Percentiles rank a stretch among this genome's conserved stretches.
phyloP scores from a whole-genome alignment of 2,329 filamentous ascomycete genomes.

The Claviceps arundinis region DNA sequence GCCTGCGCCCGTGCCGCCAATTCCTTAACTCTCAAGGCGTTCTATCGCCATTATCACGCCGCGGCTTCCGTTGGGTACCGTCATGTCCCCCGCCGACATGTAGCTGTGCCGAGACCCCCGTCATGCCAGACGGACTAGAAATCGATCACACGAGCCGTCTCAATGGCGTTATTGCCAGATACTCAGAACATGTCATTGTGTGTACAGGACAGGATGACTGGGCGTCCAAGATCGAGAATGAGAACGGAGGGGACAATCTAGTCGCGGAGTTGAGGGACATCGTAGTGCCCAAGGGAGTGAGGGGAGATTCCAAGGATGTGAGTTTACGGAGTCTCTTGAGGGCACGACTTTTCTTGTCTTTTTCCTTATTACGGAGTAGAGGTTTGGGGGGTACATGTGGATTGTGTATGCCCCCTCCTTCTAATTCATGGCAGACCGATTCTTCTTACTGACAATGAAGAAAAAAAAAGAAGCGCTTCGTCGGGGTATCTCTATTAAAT shows the following conservation, averaged over 20 bases:
- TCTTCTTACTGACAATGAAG: not conserved
- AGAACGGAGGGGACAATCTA: conserved; percentile 52
- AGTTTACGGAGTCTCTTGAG: conserved; percentile 15
- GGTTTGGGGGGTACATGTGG: no score
- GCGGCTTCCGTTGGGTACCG: conserved; percentile 27
- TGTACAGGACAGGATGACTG: conserved; percentile 73
- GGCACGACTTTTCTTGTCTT: not conserved
- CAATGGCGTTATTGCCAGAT: conserved; percentile 63
- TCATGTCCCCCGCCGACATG: conserved; percentile 67
- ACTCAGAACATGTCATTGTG: conserved; percentile 71
- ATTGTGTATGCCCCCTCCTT: no score
- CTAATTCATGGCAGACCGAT: no score
- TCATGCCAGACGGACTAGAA: conserved; percentile 51
- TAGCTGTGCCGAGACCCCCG: conserved; percentile 53
- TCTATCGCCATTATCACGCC: not conserved
- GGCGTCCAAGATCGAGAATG: conserved; percentile 74
- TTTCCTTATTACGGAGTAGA: not conserved
- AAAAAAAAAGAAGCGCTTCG: conserved; percentile 52
- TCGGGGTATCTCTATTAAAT: conserved; percentile 65
- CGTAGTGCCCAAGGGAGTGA: conserved; percentile 39
- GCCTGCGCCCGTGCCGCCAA: not conserved
- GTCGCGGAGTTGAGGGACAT: conserved; percentile 60
- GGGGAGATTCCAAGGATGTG: conserved; percentile 51
- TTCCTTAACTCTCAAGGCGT: not conserved
- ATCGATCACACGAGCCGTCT: conserved; percentile 62